Conservation (phyloP, 2,329 filamentous ascomycete species). For the Cytospora leucostoma region DNA sequence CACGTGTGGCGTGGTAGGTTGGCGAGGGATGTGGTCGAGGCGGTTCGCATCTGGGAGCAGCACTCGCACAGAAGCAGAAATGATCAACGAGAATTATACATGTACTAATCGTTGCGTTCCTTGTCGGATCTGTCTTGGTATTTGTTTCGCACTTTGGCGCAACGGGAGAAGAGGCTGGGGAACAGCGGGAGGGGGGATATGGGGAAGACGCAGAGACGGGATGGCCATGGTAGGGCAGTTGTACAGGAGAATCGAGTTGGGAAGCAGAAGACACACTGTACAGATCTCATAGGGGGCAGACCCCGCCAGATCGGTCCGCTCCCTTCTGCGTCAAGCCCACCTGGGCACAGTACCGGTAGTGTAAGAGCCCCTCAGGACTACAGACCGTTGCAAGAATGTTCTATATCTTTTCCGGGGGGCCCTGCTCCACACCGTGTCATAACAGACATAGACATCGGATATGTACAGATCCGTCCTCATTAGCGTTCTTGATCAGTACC, state of each 20-base stretch:
- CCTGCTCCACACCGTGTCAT: neutral
- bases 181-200: slow-evolving; percentile 21
- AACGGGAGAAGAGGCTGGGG: slow-evolving; percentile 22
- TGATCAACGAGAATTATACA: slow-evolving; percentile 8
- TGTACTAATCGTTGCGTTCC: neutral
- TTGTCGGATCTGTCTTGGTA: slow-evolving; percentile 32
- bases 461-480: neutral
- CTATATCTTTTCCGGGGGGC: neutral
- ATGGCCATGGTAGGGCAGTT: neutral
- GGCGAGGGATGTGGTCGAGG: slow-evolving; percentile 12
- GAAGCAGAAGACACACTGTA: slow-evolving; percentile 4
- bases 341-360: neutral
- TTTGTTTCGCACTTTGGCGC: slow-evolving; percentile 34
- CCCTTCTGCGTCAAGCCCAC: neutral
- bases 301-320: slow-evolving; percentile 1
- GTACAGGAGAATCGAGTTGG: neutral
- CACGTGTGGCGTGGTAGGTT: slow-evolving; percentile 23
- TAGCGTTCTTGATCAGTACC: no score
- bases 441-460: neutral
- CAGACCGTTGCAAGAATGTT: neutral
- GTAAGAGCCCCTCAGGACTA: no score
- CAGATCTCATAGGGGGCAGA: neutral
- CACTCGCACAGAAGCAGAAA: slow-evolving; percentile 1
- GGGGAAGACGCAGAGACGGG: slow-evolving; percentile 14
- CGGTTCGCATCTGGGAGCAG: neutral